Evolutionary conservation across 2,329 filamentous ascomycete species (phyloP), one percentile per base, ranked within the genome.

Genomic region (Cladosporium oxysporum): DNA sequence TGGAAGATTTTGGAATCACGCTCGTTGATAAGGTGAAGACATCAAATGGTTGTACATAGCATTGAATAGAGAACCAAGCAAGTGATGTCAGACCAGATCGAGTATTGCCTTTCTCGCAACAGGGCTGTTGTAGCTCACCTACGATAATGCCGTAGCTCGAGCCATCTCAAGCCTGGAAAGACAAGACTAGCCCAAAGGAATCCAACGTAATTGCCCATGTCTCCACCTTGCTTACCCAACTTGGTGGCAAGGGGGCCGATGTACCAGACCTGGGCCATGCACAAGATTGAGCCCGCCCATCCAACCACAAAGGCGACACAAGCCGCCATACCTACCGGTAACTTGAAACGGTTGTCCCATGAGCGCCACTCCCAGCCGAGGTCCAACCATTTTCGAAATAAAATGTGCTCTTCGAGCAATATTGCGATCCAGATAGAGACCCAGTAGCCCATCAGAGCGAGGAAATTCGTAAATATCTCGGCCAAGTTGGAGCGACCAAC

Each of bases 401-500:
- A 79, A 21, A 88, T 74, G 58, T 88, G 84, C 72, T 91, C 89
- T 71, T 87, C 82, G 1, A 88, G 75, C 2, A 85, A 79, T 57
- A 91, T 88, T 1, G 84, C 83, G 23, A 90, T 81, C 86, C 87
- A 89, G 55, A 90, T 85, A 16, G 83, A 83, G 21, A 89, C 83
- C 88, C 87, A 91, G 76, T 90, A 91, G 1, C 88, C 89, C 85
- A 91, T 90, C 26, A 91, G 77, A 0, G 87, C 87, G 5, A 91
- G 80, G 74, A 91, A 90, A 73, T 90, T 90, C 12, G 85, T 87
- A 73, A 91, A 90, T 66, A 91, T 89, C 28, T 82, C 82, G 0
- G 87, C 84, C 1, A 91, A 81, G 69, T 87, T 77, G 28, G 83
- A 81, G 18, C 87, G 83, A 0, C 89, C 88, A 0, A 83, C 88